These are phyloP conservation scores for Tarenaya hassleriana DNA, from an alignment of 345 rosid genomes.

Conservation along the genomic window DNA sequence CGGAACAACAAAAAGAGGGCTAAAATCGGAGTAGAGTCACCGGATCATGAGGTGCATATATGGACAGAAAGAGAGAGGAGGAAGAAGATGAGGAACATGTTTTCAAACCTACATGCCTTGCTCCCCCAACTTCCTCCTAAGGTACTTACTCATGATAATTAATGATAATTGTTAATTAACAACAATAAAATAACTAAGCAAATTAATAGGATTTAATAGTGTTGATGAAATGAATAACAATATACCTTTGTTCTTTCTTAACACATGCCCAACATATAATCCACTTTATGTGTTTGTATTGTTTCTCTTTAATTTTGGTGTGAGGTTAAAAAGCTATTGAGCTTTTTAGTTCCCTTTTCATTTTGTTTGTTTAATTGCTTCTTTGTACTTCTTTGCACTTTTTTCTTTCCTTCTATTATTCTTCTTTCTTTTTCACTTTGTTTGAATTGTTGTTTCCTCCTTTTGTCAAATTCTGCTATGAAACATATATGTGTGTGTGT, in stretches of 20 bases:
- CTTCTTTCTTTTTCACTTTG: too few species aligned
- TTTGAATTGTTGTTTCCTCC: neutral
- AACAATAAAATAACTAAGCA: neutral
- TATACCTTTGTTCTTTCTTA: slow-evolving; percentile 7
- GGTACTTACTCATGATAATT: slow-evolving; percentile 30
- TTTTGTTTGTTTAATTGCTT: too few species aligned
- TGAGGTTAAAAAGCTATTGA: neutral
- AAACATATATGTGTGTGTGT: neutral
- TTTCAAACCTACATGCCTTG: slow-evolving; percentile 55
- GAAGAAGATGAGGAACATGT: slow-evolving; percentile 78
- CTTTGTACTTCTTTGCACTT: too few species aligned
- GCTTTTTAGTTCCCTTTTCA: slow-evolving; percentile 14
- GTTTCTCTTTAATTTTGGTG: slow-evolving; percentile 4
- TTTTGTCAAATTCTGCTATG: neutral
- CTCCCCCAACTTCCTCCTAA: slow-evolving; percentile 75
- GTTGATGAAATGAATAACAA: too few species aligned
- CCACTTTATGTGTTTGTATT: neutral
- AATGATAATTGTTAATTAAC: neutral
- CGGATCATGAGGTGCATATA: slow-evolving; percentile 55
- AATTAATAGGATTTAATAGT: too few species aligned
- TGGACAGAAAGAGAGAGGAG: slow-evolving; percentile 80
- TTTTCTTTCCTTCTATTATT: too few species aligned
- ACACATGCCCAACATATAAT: slow-evolving; percentile 4
- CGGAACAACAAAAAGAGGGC: slow-evolving; percentile 8
- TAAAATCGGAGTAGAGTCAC: slow-evolving; percentile 22